Evolutionary conservation across 192 early-diverging fungal species (phyloP).

Genomic region (Podochytrium sp.): DNA sequence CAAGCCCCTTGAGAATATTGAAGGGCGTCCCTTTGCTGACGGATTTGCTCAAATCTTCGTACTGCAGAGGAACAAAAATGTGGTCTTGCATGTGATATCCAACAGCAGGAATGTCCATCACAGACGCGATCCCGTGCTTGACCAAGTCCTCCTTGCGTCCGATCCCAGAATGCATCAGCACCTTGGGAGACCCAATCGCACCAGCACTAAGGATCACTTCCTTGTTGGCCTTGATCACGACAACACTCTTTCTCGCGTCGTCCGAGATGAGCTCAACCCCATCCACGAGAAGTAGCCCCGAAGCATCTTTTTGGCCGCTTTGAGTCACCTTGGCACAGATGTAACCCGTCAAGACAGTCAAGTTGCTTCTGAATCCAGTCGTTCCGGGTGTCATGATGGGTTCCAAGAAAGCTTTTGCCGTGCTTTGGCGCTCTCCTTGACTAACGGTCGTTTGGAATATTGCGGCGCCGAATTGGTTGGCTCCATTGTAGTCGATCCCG

Average conservation of each 20-base stretch:
- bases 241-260: background rate
- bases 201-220: constrained; percentile 24
- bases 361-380: constrained; percentile 4
- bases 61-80: constrained; percentile 3
- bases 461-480: background rate
- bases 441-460: background rate
- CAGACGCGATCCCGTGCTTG: constrained; percentile 4
- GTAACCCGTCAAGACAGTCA: constrained; percentile 19
- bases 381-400: constrained; percentile 6
- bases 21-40: background rate
- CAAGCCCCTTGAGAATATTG: background rate
- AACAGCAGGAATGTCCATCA: constrained; percentile 30
- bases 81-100: constrained; percentile 32
- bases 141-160: background rate
- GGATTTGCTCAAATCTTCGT: constrained; percentile 19
- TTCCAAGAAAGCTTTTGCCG: constrained; percentile 11
- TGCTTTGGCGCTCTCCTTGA: background rate
- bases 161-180: constrained; percentile 27
- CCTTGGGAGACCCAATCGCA: constrained; percentile 15
- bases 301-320: background rate
- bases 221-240: constrained; percentile 8
- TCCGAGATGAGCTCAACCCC: background rate
- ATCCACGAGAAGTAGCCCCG: background rate
- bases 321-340: background rate
- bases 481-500: constrained; percentile 21